These are phyloP conservation scores for Eremochloa ophiuroides DNA, from an alignment of 176 grass and related monocot genomes.

Conservation along the genomic window DNA sequence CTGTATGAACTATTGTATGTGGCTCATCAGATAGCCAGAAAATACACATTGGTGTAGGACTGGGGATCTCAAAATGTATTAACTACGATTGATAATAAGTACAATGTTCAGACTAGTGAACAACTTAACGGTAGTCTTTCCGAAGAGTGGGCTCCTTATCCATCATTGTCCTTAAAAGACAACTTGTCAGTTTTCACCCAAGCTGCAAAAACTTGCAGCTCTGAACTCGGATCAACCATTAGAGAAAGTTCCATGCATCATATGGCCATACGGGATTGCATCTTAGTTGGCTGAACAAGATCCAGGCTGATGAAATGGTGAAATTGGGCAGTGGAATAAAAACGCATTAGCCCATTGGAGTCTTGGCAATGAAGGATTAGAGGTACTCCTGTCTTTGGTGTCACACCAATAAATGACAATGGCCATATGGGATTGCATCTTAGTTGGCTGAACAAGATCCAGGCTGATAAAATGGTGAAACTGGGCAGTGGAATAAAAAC, in stretches of 20 bases:
- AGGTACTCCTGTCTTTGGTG: background rate
- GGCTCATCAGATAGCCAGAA: slow-evolving; percentile 5
- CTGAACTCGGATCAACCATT: background rate
- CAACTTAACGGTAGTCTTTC: background rate
- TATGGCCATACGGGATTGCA: background rate
- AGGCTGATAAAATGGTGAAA: slow-evolving; percentile 20
- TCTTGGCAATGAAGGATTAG: background rate
- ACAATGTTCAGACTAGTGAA: background rate
- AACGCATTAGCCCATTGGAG: background rate
- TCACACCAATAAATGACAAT: background rate
- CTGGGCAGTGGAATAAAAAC: background rate
- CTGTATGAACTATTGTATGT: background rate
- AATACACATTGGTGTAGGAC: background rate
- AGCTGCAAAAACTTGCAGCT: background rate
- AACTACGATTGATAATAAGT: background rate
- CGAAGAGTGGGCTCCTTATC: background rate
- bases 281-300: background rate
- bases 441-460: background rate
- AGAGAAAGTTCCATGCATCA: background rate
- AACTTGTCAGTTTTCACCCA: background rate
- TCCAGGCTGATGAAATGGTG: slow-evolving; percentile 17
- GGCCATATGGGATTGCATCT: background rate
- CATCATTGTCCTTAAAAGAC: background rate
- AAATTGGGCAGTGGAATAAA: background rate
- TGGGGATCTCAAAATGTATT: background rate